Conservation (phyloP, 495 filamentous ascomycete genomes). For the Penicillium parvum region DNA sequence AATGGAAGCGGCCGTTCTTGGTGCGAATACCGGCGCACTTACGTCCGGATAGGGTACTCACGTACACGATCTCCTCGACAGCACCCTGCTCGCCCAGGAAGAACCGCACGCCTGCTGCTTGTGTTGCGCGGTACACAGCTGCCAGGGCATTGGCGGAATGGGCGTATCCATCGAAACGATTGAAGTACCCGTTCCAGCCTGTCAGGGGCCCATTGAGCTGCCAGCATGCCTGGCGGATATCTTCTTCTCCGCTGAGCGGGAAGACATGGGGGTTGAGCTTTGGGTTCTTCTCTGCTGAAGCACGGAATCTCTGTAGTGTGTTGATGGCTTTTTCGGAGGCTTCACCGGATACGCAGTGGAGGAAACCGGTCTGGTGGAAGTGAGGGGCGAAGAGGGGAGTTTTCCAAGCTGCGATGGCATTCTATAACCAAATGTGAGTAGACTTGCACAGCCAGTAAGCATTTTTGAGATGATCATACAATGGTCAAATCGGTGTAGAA, state of each 20-base stretch:
- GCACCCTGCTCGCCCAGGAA: slow-evolving; percentile 28
- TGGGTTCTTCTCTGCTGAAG: slow-evolving; percentile 35
- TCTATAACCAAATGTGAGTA: slow-evolving; percentile 20
- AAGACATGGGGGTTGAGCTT: slow-evolving; percentile 33
- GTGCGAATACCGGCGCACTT: slow-evolving; percentile 34
- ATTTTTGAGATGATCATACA: slow-evolving; percentile 7
- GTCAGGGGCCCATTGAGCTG: slow-evolving; percentile 43
- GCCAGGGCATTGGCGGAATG: slow-evolving; percentile 44
- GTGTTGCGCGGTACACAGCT: slow-evolving; percentile 22
- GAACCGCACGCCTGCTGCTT: slow-evolving; percentile 33
- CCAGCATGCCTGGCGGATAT: slow-evolving; percentile 38
- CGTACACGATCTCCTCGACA: slow-evolving; percentile 25
- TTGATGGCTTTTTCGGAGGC: slow-evolving; percentile 45
- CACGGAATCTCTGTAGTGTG: slow-evolving; percentile 42
- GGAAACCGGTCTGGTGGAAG: slow-evolving; percentile 52
- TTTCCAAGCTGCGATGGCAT: slow-evolving; percentile 49
- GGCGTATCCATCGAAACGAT: slow-evolving; percentile 50
- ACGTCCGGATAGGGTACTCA: slow-evolving; percentile 15
- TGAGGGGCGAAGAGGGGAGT: slow-evolving; percentile 48
- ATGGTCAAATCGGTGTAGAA: slow-evolving; percentile 48
- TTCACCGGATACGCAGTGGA: slow-evolving; percentile 44
- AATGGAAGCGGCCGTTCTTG: slow-evolving; percentile 32
- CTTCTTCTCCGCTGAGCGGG: slow-evolving; percentile 27
- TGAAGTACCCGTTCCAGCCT: slow-evolving; percentile 54
- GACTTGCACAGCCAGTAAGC: too few relatives aligned